Evolutionary conservation across 257 asterid species (phyloP).

Genomic region (Lycium barbarum): DNA sequence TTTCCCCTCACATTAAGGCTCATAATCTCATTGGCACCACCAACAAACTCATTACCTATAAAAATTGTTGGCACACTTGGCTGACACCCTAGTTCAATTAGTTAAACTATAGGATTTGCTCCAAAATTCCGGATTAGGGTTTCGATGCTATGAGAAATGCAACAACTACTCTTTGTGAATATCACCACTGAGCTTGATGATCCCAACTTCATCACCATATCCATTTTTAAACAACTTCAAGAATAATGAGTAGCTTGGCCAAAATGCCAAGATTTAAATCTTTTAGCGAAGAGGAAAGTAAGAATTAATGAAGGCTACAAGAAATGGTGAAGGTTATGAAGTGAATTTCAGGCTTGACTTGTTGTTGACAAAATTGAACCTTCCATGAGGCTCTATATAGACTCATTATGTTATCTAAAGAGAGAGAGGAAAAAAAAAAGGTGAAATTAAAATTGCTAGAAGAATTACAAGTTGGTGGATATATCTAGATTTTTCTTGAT

Average conservation of each 20-base stretch:
- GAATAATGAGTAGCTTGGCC: neutral
- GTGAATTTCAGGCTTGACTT: neutral
- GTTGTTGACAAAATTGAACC: neutral
- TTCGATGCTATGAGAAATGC: constrained; percentile 9
- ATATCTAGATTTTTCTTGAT: neutral
- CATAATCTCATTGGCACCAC: constrained; percentile 9
- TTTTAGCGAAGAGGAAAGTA: neutral
- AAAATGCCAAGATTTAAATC: neutral
- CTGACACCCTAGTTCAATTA: neutral
- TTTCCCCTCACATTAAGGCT: neutral
- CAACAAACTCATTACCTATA: constrained; percentile 18
- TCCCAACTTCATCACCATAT: constrained; percentile 24
- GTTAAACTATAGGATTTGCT: neutral
- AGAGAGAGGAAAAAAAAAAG: neutral
- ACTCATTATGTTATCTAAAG: neutral
- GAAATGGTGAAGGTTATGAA: neutral
- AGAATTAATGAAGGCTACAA: neutral
- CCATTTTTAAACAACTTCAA: neutral
- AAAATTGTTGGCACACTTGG: constrained; percentile 19
- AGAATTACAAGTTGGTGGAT: neutral
- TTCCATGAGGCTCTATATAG: neutral
- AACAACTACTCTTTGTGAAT: neutral
- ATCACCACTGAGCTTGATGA: neutral
- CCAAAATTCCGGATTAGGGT: neutral
- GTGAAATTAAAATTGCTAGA: neutral